Evolutionary conservation across 2,329 filamentous ascomycete species (phyloP).

Genomic region (Colletotrichum falcatum): DNA sequence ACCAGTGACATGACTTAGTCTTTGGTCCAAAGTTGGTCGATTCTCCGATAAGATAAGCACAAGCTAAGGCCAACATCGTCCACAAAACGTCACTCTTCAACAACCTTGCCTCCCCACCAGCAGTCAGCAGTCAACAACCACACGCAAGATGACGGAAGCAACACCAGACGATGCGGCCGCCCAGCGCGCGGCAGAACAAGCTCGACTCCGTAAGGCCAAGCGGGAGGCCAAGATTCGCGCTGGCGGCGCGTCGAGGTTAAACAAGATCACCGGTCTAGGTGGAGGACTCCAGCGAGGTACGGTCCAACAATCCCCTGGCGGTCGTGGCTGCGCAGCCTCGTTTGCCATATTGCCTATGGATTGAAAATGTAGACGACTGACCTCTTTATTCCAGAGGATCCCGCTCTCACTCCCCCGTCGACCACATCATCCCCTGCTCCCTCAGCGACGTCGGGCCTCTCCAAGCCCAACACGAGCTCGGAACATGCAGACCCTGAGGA

Average conservation of each 20-base stretch:
- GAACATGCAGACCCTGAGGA: constrained; percentile 76
- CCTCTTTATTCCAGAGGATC: background rate
- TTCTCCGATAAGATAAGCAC: constrained; percentile 42
- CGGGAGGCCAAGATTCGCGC: constrained; percentile 83
- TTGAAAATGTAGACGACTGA: background rate
- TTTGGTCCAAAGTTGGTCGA: background rate
- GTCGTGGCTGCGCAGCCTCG: background rate
- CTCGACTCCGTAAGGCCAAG: constrained; percentile 81
- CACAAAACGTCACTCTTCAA: constrained; percentile 36
- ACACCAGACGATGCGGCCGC: constrained; percentile 62
- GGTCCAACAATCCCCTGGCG: constrained; percentile 31
- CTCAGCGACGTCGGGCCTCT: constrained; percentile 47
- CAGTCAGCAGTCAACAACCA: constrained; percentile 6
- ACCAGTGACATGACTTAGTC: background rate
- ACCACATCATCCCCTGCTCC: constrained; percentile 33
- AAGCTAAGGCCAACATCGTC: constrained; percentile 22
- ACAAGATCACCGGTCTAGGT: constrained; percentile 80
- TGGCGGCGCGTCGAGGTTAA: constrained; percentile 76
- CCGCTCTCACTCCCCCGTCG: constrained; percentile 23
- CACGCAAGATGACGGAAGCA: constrained; percentile 55
- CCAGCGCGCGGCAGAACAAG: constrained; percentile 71
- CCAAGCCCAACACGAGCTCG: constrained; percentile 44
- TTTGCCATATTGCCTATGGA: background rate
- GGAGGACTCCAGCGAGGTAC: constrained; percentile 63
- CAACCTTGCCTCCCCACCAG: constrained; percentile 14